Evolutionary conservation across 2,329 filamentous ascomycete genomes (phyloP).

Genomic region (Camillea tinctor): DNA sequence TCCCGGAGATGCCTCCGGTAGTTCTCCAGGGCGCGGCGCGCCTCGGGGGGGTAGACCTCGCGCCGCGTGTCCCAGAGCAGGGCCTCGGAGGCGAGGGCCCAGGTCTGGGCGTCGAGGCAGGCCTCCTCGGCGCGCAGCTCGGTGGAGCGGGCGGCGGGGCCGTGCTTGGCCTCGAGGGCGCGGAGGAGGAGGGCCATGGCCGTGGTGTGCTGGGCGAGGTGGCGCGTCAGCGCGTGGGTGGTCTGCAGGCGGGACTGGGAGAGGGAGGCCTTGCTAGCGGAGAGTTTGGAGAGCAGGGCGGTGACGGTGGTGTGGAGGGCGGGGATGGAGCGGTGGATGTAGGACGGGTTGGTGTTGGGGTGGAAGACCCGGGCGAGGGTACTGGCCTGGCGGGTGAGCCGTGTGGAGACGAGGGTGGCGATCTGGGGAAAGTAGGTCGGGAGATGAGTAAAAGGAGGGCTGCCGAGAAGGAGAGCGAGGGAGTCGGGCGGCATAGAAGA

Average conservation of each 20-base stretch:
- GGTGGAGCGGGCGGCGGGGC: slow-evolving; percentile 48
- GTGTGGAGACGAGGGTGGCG: slow-evolving; percentile 45
- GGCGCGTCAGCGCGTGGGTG: slow-evolving; percentile 35
- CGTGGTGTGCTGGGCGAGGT: slow-evolving; percentile 41
- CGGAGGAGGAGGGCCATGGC: slow-evolving; percentile 45
- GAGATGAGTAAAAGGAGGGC: slow-evolving; percentile 49
- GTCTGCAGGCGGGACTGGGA: slow-evolving; percentile 39
- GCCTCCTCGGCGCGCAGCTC: slow-evolving; percentile 50
- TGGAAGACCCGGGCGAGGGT: slow-evolving; percentile 47
- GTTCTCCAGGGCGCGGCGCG: slow-evolving; percentile 41
- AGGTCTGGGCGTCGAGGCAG: slow-evolving; percentile 42
- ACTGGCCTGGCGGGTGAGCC: slow-evolving; percentile 49
- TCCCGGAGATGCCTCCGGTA: slow-evolving; percentile 52
- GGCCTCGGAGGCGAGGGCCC: slow-evolving; percentile 37
- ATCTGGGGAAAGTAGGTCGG: slow-evolving; percentile 48
- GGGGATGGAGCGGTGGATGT: slow-evolving; percentile 57
- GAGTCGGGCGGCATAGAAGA: slow-evolving; percentile 37
- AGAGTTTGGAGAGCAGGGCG: slow-evolving; percentile 36
- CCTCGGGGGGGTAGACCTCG: slow-evolving; percentile 44
- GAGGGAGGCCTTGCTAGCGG: slow-evolving; percentile 30
- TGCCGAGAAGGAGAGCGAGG: slow-evolving; percentile 46
- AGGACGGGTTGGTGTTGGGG: slow-evolving; percentile 53
- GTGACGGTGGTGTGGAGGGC: slow-evolving; percentile 42
- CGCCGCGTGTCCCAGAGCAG: slow-evolving; percentile 35
- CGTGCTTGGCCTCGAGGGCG: slow-evolving; percentile 55